Percentiles rank a stretch among this genome's conserved stretches.
Conservation (phyloP, 495 filamentous ascomycete genomes). For the Annulohypoxylon bovei region DNA sequence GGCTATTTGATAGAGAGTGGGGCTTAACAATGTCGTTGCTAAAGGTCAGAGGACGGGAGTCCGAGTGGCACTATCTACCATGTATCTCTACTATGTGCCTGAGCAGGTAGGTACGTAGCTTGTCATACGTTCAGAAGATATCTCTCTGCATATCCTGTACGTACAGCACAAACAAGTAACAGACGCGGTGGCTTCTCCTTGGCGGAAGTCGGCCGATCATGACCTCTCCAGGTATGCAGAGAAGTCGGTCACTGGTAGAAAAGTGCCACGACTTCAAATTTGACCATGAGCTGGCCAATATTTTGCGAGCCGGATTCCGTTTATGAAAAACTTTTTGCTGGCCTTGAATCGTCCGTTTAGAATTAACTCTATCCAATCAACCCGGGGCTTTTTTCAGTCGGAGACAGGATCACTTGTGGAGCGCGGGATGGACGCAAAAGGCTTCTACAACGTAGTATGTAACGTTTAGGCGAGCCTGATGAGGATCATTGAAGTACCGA, state of each 20-base stretch:
- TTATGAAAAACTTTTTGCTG: constrained; percentile 30
- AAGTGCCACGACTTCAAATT: constrained; percentile 42
- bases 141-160: constrained; percentile 37
- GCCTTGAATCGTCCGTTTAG: constrained; percentile 33
- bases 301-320: constrained; percentile 32
- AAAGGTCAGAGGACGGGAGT: constrained; percentile 11
- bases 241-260: constrained; percentile 39
- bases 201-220: constrained; percentile 37
- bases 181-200: constrained; percentile 42
- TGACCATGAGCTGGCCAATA: constrained; percentile 34
- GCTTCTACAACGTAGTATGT: constrained; percentile 42
- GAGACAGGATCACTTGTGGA: constrained; percentile 34
- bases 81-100: constrained; percentile 17
- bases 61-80: constrained; percentile 26
- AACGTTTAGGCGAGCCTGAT: constrained; percentile 38
- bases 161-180: constrained; percentile 41
- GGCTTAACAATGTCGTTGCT: constrained; percentile 26
- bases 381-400: constrained; percentile 18
- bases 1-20: constrained; percentile 26
- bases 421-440: constrained; percentile 38
- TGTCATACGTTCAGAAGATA: constrained; percentile 25
- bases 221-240: constrained; percentile 33
- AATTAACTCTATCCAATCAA: constrained; percentile 36
- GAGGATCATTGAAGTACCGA: constrained; percentile 41
- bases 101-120: constrained; percentile 18